Evolutionary conservation across 306 rosid species (phyloP).

Genomic region (Prunus padus): DNA sequence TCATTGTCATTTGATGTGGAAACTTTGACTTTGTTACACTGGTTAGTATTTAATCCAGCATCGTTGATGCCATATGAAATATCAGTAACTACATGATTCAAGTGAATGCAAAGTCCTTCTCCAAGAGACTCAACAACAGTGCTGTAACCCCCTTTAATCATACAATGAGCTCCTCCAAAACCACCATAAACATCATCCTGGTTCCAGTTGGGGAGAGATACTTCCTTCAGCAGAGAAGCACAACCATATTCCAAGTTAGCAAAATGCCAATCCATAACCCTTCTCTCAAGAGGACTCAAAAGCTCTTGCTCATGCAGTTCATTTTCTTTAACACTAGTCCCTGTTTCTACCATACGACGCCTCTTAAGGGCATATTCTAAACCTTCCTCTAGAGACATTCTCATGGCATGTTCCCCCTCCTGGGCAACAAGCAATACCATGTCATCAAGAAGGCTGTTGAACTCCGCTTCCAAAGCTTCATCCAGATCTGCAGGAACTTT

Average conservation of each 20-base stretch:
- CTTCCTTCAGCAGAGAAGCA: conserved; percentile 88
- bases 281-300: conserved; percentile 88
- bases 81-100: conserved; percentile 77
- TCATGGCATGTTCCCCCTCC: conserved; percentile 79
- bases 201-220: conserved; percentile 98
- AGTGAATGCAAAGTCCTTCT: conserved; percentile 68
- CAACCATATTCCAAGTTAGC: conserved; percentile 99
- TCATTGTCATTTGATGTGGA: conserved; percentile 69
- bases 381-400: conserved; percentile 97
- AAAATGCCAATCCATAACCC: conserved; percentile 99
- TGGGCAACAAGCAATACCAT: conserved; percentile 82
- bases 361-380: conserved; percentile 83
- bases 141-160: conserved; percentile 99
- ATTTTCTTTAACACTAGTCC: conserved; percentile 41
- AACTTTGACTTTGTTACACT: conserved; percentile 60
- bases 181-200: conserved; percentile 99
- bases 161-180: conserved; percentile 99
- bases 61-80: conserved; percentile 64
- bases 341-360: conserved; percentile 58
- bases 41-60: conserved; percentile 29
- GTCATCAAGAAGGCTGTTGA: conserved; percentile 95
- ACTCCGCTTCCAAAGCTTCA: conserved; percentile 93
- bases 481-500: conserved; percentile 92
- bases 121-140: conserved; percentile 86
- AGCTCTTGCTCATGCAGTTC: conserved; percentile 47